phyloP scores from a whole-genome alignment of 306 rosid genomes.

The Quercus glauca region DNA sequence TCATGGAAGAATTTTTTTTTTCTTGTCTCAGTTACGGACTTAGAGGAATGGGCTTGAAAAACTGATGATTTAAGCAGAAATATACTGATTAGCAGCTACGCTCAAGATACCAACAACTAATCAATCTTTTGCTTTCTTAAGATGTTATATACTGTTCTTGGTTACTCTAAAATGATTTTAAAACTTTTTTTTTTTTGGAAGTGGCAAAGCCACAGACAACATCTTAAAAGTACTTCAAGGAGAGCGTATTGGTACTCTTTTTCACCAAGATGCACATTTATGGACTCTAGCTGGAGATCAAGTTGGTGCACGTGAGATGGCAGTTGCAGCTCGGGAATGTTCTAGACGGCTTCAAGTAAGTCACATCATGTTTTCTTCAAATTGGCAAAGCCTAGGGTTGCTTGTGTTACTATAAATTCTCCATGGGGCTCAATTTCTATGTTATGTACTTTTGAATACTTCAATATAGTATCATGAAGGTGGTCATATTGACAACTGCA shows the following conservation, averaged over 20 bases:
- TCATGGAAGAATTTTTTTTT: neutral
- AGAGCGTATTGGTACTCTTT: constrained; percentile 75
- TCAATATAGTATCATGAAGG: neutral
- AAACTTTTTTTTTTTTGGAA: constrained; percentile 20
- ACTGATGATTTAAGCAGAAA: neutral
- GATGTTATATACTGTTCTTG: constrained; percentile 1
- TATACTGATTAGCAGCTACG: neutral
- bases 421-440: neutral
- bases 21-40: too few relatives aligned
- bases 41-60: neutral
- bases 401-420: constrained; percentile 8
- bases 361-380: neutral
- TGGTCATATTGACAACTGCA: neutral
- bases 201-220: constrained; percentile 75
- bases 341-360: constrained; percentile 68
- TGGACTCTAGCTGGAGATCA: constrained; percentile 61
- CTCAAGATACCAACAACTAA: neutral
- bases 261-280: constrained; percentile 80
- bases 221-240: constrained; percentile 76
- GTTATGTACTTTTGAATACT: neutral
- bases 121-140: neutral
- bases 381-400: neutral
- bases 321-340: constrained; percentile 64
- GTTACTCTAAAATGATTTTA: constrained; percentile 18
- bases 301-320: constrained; percentile 74